Percentiles rank a stretch among this genome's conserved stretches.
Evolutionary conservation across 2,329 filamentous ascomycete genomes (phyloP).

Genomic region (Sporothrix pallida): DNA sequence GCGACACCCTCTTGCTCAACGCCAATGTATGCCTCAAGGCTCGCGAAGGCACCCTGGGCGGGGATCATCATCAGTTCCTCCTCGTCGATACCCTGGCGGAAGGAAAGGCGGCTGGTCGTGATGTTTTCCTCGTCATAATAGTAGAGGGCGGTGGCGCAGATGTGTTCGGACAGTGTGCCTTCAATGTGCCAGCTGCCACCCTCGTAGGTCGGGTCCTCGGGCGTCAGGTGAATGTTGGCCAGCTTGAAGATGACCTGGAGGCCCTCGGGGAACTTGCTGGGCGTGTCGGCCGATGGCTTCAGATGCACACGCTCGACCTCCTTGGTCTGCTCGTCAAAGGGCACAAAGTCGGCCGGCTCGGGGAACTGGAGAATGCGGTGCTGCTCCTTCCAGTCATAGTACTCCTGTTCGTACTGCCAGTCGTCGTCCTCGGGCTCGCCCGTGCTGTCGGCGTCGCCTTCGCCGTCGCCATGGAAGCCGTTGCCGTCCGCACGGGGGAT

Average conservation of each 20-base stretch:
- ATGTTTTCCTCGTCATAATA: slow-evolving; percentile 61
- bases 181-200: slow-evolving; percentile 47
- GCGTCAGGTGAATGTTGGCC: slow-evolving; percentile 62
- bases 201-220: slow-evolving; percentile 54
- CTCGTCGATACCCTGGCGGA: slow-evolving; percentile 44
- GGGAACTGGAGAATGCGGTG: slow-evolving; percentile 32
- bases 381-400: slow-evolving; percentile 25
- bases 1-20: slow-evolving; percentile 38
- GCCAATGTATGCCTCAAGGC: slow-evolving; percentile 38
- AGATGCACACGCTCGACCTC: slow-evolving; percentile 27
- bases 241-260: slow-evolving; percentile 70
- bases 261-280: slow-evolving; percentile 39
- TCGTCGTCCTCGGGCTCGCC: slow-evolving; percentile 18
- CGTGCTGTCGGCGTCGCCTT: slow-evolving; percentile 29
- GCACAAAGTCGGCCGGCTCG: slow-evolving; percentile 32
- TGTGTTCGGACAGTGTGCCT: slow-evolving; percentile 59
- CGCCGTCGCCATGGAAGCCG: slow-evolving; percentile 22
- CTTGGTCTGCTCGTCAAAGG: slow-evolving; percentile 25
- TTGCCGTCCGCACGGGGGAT: slow-evolving; percentile 22
- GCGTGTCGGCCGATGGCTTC: background rate
- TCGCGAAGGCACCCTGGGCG: slow-evolving; percentile 33
- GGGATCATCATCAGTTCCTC: slow-evolving; percentile 32
- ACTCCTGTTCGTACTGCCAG: slow-evolving; percentile 28
- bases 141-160: slow-evolving; percentile 61
- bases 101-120: slow-evolving; percentile 50